phyloP scores from a whole-genome alignment of 129 eudicot genomes.

The Centrapalus pauciflorus region DNA sequence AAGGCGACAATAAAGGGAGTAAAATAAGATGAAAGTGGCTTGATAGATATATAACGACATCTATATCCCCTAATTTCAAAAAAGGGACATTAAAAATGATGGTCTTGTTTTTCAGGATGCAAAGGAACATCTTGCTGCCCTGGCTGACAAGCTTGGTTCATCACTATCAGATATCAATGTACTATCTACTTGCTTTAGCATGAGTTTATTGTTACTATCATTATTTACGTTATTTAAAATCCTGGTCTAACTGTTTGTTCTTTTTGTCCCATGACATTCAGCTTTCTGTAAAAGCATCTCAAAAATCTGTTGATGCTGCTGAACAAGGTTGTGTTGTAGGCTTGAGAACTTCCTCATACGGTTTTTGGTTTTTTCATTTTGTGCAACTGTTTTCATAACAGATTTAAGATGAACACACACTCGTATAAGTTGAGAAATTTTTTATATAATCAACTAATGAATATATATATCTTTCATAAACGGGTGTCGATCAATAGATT shows the following conservation, averaged over 20 bases:
- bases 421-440: too few species aligned
- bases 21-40: neutral
- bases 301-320: constrained; percentile 55
- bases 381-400: too few species aligned
- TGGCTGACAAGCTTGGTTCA: constrained; percentile 88
- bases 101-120: constrained; percentile 66
- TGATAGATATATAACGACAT: neutral
- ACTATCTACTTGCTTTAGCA: constrained; percentile 18
- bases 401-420: too few species aligned
- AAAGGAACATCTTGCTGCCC: constrained; percentile 92
- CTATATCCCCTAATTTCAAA: neutral
- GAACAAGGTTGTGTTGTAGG: constrained; percentile 68
- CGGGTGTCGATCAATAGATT: too few species aligned
- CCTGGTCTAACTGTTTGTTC: constrained; percentile 13
- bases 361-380: constrained; percentile 16
- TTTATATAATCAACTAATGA: neutral
- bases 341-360: constrained; percentile 18
- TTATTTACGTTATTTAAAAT: neutral
- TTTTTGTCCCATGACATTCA: constrained; percentile 26
- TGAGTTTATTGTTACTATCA: neutral
- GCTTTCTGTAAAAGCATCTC: constrained; percentile 65
- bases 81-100: constrained; percentile 12
- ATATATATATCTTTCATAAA: neutral
- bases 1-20: neutral
- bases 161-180: constrained; percentile 79